Evolutionary conservation across 768 basidiomycete genomes (phyloP).

Genomic region (Galerina marginata): DNA sequence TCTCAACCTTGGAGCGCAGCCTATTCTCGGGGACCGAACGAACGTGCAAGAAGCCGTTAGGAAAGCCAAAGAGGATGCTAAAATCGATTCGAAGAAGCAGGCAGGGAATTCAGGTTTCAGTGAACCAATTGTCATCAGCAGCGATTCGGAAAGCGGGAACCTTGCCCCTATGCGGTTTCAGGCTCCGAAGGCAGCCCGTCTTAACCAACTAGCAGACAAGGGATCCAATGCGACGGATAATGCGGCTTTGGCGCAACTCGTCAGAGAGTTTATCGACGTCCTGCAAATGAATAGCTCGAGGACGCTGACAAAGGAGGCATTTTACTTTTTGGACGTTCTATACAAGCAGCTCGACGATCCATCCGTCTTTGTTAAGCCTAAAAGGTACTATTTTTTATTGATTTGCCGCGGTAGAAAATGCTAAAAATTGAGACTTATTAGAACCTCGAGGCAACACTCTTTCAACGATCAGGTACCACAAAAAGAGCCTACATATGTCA

Average conservation of each 20-base stretch:
- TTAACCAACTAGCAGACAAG: constrained; percentile 51
- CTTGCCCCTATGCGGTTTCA: constrained; percentile 23
- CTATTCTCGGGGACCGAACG: constrained; percentile 55
- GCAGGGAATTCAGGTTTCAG: neutral
- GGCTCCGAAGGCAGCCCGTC: constrained; percentile 56
- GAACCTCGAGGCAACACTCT: constrained; percentile 44
- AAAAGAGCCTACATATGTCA: constrained; percentile 55
- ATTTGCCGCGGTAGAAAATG: neutral
- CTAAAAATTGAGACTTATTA: constrained; percentile 17
- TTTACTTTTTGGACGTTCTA: constrained; percentile 70
- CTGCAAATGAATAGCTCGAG: constrained; percentile 70
- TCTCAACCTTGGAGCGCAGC: constrained; percentile 58
- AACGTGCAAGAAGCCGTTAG: constrained; percentile 48
- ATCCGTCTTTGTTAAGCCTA: constrained; percentile 59
- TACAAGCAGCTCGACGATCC: constrained; percentile 76
- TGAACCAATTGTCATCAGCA: neutral
- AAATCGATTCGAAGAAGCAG: constrained; percentile 26
- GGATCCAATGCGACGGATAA: constrained; percentile 59
- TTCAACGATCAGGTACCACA: constrained; percentile 44
- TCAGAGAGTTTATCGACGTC: constrained; percentile 65
- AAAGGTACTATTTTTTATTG: constrained; percentile 45
- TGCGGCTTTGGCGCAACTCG: constrained; percentile 52
- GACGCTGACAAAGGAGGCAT: constrained; percentile 72
- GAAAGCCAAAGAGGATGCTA: constrained; percentile 36
- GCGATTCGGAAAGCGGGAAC: constrained; percentile 26